These are phyloP conservation scores for Beauveria pseudobassiana DNA, from an alignment of 2,329 filamentous ascomycete genomes.

Conservation along the genomic window DNA sequence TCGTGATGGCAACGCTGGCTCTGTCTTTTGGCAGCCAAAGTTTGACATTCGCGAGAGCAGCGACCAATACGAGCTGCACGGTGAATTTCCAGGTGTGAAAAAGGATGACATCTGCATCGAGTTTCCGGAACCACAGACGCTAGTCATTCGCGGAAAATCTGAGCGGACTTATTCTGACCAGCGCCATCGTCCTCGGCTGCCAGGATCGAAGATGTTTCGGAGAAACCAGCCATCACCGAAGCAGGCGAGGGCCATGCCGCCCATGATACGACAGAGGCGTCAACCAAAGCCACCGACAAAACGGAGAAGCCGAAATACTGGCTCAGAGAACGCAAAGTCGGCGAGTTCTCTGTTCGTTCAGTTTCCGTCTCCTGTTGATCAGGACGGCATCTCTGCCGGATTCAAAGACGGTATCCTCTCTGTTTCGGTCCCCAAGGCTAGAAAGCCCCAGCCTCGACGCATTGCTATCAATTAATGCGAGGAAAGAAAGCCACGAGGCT, in stretches of 20 bases:
- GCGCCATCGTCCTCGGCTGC: conserved; percentile 21
- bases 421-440: conserved; percentile 52
- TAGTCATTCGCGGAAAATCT: conserved; percentile 54
- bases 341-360: conserved; percentile 54
- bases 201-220: conserved; percentile 32
- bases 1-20: conserved; percentile 25
- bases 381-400: conserved; percentile 45
- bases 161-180: conserved; percentile 29
- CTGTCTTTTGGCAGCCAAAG: conserved; percentile 48
- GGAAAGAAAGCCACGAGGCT: no score
- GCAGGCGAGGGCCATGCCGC: conserved; percentile 14
- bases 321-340: not conserved
- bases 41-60: conserved; percentile 63
- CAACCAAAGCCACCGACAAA: not conserved
- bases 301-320: conserved; percentile 2
- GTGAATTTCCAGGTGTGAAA: conserved; percentile 60
- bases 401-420: conserved; percentile 54
- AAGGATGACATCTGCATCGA: conserved; percentile 62
- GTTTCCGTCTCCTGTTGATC: conserved; percentile 50
- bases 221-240: conserved; percentile 28
- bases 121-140: conserved; percentile 59
- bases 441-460: conserved; percentile 39
- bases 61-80: conserved; percentile 57
- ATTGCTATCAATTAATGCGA: conserved; percentile 36
- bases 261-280: not conserved